Evolutionary conservation across 2,329 filamentous ascomycete genomes (phyloP).

Genomic region (Fusarium burgessii): DNA sequence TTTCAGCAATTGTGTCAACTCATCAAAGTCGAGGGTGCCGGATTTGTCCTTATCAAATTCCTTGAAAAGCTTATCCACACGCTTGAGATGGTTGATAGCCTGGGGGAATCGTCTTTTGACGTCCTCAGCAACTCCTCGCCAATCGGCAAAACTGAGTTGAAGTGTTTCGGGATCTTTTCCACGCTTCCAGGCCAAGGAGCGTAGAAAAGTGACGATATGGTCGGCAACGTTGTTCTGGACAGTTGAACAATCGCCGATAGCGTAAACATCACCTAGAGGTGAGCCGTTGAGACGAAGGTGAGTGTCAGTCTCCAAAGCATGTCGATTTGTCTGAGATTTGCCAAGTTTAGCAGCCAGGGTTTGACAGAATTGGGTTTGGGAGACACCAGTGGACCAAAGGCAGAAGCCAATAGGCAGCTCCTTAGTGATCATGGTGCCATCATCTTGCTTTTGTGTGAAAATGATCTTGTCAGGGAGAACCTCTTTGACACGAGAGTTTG

Average conservation of each 20-base stretch:
- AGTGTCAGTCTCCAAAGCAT: slow-evolving; percentile 93
- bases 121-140: slow-evolving; percentile 84
- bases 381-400: slow-evolving; percentile 95
- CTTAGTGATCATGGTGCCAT: slow-evolving; percentile 83
- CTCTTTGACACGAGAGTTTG: slow-evolving; percentile 93
- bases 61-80: slow-evolving; percentile 90
- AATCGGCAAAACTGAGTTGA: slow-evolving; percentile 87
- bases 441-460: slow-evolving; percentile 83
- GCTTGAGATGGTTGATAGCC: slow-evolving; percentile 84
- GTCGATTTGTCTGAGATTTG: slow-evolving; percentile 83
- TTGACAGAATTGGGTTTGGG: slow-evolving; percentile 85
- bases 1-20: slow-evolving; percentile 86
- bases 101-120: slow-evolving; percentile 94
- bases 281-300: slow-evolving; percentile 91
- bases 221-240: slow-evolving; percentile 98
- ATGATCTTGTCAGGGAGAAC: slow-evolving; percentile 85
- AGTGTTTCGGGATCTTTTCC: slow-evolving; percentile 91
- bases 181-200: slow-evolving; percentile 89
- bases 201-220: slow-evolving; percentile 89
- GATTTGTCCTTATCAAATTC: slow-evolving; percentile 94
- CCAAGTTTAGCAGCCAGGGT: slow-evolving; percentile 81
- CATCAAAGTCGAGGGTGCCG: slow-evolving; percentile 93
- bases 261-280: slow-evolving; percentile 93
- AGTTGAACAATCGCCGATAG: slow-evolving; percentile 94
- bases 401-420: slow-evolving; percentile 97